These are phyloP conservation scores for Akebia trifoliata DNA, from an alignment of 164 flowering plant species.

Conservation along the genomic window DNA sequence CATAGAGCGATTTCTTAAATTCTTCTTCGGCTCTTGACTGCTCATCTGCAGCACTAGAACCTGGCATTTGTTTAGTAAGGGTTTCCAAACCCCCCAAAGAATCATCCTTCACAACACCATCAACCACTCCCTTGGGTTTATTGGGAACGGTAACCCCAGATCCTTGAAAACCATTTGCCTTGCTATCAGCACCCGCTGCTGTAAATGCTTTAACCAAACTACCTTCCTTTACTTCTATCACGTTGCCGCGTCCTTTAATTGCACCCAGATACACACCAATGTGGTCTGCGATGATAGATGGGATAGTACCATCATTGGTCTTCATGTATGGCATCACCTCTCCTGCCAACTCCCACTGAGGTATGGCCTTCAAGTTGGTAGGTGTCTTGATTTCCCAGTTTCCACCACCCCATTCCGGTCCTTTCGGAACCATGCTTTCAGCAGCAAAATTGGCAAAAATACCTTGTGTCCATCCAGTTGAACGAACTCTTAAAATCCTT, in stretches of 20 bases:
- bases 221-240: constrained; percentile 86
- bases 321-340: constrained; percentile 99
- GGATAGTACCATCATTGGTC: constrained; percentile 91
- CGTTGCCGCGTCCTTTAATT: constrained; percentile 89
- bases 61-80: constrained; percentile 32
- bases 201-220: constrained; percentile 74
- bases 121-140: constrained; percentile 32
- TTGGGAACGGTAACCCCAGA: constrained; percentile 33
- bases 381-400: constrained; percentile 99
- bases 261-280: constrained; percentile 94
- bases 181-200: constrained; percentile 39
- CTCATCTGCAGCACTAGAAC: constrained; percentile 63
- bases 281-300: constrained; percentile 80
- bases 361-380: constrained; percentile 60
- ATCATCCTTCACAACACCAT: constrained; percentile 30
- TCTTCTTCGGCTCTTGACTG: constrained; percentile 97
- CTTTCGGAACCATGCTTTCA: constrained; percentile 99
- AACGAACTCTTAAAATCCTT: constrained; percentile 88
- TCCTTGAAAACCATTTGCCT: constrained; percentile 39
- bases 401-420: constrained; percentile 99
- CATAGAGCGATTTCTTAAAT: constrained; percentile 83
- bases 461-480: constrained; percentile 99
- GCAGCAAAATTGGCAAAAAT: constrained; percentile 99
- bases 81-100: constrained; percentile 62
- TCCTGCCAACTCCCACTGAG: constrained; percentile 94